Base-by-base conservation (phyloP, 495 filamentous ascomycete species). In the Cladorrhinum samala region DNA sequence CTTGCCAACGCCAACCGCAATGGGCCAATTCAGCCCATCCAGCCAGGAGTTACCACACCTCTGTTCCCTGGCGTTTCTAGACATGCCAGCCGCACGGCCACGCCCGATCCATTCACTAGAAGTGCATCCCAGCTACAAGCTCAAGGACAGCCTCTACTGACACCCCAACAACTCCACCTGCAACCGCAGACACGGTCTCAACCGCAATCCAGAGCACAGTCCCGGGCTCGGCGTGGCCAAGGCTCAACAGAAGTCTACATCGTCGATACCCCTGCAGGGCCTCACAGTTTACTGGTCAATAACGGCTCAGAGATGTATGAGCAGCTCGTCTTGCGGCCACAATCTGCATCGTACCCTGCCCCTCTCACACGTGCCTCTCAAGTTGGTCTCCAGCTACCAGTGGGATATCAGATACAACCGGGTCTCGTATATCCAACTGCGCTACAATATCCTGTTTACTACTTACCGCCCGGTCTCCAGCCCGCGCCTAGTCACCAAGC, bases 201-300 rank as follows among this genome's bases (percentile, higher is more conserved):
- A 17, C 19, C 49, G n/a, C 62, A 61, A 16, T 23, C 55, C n/a
- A n/a, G 27, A 33, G 27, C 6, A 33, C 27, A 33, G 11, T 33
- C 11, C 11, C 27, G 27, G 27, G 11, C 5, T 11, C 27, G 27
- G 27, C 27, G 27, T 2, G 39, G 56, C 11, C 59, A 62, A 46
- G 45, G 53, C 9, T 67, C 67, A 4, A 68, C 79, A 3, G 71
- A 79, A 50, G 76, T 83, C 3, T 87, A 85, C 60, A 72, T 87
- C 37, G 64, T 87, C 8, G 79, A 75, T 2, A 84, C 83, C 1
- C 81, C 83, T 1, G 67, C 62, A 16, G 83, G 83, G 3, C 82
- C 80, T 27, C 77, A 79, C 46, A 82, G 78, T 5, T 64, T 87
- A 8, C 62, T 86, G 7, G 67, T 84, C 56, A 79, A 65, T 43